Evolutionary conservation across 2,329 filamentous ascomycete species (phyloP), one percentile per base, ranked within the genome.

Genomic region (Kalmusia sp.): DNA sequence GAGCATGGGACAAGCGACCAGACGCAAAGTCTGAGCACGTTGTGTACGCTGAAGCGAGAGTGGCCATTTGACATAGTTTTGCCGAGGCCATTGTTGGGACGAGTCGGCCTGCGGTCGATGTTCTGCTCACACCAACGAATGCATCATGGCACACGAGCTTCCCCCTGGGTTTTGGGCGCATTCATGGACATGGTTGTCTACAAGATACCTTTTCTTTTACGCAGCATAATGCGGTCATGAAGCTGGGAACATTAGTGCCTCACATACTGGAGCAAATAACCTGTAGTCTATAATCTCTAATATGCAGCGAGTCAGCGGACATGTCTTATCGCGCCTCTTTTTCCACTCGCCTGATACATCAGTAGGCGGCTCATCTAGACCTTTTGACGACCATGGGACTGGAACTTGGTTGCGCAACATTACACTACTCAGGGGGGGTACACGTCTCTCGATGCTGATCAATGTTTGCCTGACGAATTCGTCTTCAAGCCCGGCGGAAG

Each of bases 191-290:
- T 56, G 37, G 56, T 47, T 44, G 39, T 54, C 52, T 44, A 52
- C 55, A 60, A 58, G 63, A 66, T 64, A 65, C 62, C 60, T 61
- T 63, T 64, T 43, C 48, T 45, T 65, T 58, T 47, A 24, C 21
- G 51, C 30, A 39, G 46, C 30, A 45, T 37, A 41, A 53, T 50
- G 53, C 48, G 24, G 34, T 56, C 52, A 61, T 33, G 55, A 38
- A 47, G 51, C 38, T 52, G 47, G 55, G 54, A n/a, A 51, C 28
- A 31, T 30, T 44, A 9, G 47, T 39, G 43, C 19, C 41, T 12
- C 41, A 34, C 12, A 41, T 41, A 34, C 22, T 9, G 41, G 41
- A 22, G 40, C 27, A 51, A 25, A 31, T 51, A 54, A 37, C 46
- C 31, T 46, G 19, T 50, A 54, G 45, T 43, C 43, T 22, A 33